Evolutionary conservation across 179 eudicot species (phyloP).

Genomic region (Actinidia arguta): DNA sequence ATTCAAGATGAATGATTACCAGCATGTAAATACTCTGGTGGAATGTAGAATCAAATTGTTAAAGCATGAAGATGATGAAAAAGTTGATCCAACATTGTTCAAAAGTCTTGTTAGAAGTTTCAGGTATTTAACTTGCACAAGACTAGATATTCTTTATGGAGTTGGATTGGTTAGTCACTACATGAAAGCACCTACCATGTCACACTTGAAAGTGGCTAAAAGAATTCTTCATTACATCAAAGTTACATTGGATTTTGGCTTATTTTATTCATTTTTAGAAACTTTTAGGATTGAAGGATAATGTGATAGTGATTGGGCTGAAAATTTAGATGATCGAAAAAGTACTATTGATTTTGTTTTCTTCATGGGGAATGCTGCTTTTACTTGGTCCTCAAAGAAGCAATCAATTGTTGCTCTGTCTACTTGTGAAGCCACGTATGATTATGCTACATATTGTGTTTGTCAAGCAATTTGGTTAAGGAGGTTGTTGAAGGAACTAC

Average conservation of each 20-base stretch:
- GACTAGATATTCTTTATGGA: neutral
- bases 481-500: no score
- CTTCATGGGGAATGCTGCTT: neutral
- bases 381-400: neutral
- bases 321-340: no score
- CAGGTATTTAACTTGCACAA: neutral
- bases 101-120: neutral
- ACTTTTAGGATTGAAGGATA: neutral
- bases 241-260: no score
- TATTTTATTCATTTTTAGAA: neutral
- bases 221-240: no score
- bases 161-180: neutral
- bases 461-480: no score
- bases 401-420: constrained; percentile 6
- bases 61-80: neutral
- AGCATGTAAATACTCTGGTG: no score
- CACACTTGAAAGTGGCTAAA: no score
- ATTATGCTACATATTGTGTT: neutral
- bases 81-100: no score
- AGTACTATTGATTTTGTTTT: no score
- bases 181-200: neutral
- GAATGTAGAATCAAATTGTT: neutral
- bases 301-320: neutral
- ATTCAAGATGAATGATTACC: neutral
- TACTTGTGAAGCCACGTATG: constrained; percentile 1